A percentile compares a stretch with the other conserved stretches of the same genome.
Conservation (phyloP, 1,284 basidiomycete genomes). For the Tylopilus sp. region DNA sequence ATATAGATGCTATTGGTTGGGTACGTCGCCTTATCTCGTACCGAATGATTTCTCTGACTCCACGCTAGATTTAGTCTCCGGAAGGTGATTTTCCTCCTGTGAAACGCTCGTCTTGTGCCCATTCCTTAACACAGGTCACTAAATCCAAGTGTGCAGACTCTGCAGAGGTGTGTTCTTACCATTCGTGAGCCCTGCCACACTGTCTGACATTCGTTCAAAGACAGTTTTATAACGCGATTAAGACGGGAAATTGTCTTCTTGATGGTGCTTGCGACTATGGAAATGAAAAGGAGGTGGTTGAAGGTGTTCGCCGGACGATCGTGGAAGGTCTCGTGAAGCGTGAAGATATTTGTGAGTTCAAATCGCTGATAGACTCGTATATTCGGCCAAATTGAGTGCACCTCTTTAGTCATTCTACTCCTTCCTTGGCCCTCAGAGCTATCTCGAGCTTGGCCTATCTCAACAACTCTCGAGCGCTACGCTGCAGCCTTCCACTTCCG, state of each 20-base stretch:
- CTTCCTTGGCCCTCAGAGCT: conserved; percentile 72
- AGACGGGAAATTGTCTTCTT: conserved; percentile 76
- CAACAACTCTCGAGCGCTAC: conserved; percentile 41
- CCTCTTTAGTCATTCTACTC: conserved; percentile 65
- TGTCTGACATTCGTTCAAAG: conserved; percentile 32
- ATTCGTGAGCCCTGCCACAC: background rate
- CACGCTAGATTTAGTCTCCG: conserved; percentile 62
- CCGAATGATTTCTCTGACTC: background rate
- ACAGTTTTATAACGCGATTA: conserved; percentile 71
- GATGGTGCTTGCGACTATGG: conserved; percentile 82
- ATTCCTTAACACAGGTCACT: conserved; percentile 46
- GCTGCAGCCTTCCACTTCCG: conserved; percentile 41
- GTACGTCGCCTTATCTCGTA: conserved; percentile 18
- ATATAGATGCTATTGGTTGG: conserved; percentile 34
- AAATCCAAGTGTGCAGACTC: conserved; percentile 60
- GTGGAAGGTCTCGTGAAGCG: conserved; percentile 70
- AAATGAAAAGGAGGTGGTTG: conserved; percentile 87
- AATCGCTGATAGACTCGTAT: too few species aligned
- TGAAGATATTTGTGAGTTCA: conserved; percentile 70
- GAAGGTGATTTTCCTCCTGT: conserved; percentile 47
- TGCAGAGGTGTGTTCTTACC: conserved; percentile 49
- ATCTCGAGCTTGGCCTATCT: conserved; percentile 58
- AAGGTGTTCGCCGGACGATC: conserved; percentile 72
- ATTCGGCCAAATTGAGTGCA: conserved; percentile 3
- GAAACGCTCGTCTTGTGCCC: background rate